These are phyloP conservation scores for Pythium dissimile DNA, from an alignment of 352 stramenopile genomes.

Conservation along the genomic window DNA sequence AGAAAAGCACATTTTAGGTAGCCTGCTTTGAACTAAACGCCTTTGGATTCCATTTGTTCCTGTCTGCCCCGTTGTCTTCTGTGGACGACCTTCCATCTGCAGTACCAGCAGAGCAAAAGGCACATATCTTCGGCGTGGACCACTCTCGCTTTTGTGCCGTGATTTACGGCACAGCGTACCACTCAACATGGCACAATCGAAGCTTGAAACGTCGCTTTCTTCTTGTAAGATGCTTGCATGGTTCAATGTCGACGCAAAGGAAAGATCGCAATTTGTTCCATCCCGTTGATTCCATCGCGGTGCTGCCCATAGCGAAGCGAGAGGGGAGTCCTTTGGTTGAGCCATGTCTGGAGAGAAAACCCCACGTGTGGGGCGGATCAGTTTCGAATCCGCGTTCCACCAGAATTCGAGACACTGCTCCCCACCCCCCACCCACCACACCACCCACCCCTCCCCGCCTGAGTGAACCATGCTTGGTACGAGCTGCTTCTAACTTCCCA, in stretches of 20 bases:
- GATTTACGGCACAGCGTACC: slow-evolving; percentile 3
- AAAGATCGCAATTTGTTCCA: slow-evolving; percentile 11
- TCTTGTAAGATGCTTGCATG: slow-evolving; percentile 4
- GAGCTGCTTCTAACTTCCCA: not conserved
- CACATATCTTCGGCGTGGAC: slow-evolving; percentile 16
- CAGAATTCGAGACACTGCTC: not conserved
- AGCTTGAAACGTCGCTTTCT: slow-evolving; percentile 13
- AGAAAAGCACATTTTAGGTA: slow-evolving; percentile 1
- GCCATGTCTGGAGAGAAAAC: too few species aligned
- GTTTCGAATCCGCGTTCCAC: slow-evolving; percentile 28
- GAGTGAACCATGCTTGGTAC: slow-evolving; percentile 13
- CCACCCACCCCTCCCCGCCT: not conserved
- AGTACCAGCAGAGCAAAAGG: not conserved
- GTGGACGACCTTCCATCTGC: not conserved
- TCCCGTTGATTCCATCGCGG: not conserved
- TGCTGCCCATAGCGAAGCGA: not conserved
- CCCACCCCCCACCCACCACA: not conserved
- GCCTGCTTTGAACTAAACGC: too few species aligned
- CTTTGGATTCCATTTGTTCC: not conserved
- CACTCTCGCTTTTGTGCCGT: slow-evolving; percentile 1
- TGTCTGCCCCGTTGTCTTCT: too few species aligned
- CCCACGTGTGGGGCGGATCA: too few species aligned
- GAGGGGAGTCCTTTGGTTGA: not conserved
- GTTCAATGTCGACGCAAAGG: slow-evolving; percentile 17
- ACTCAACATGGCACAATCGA: slow-evolving; percentile 5